Conservation (phyloP, 768 basidiomycete genomes). For the Agaricus blazei region DNA sequence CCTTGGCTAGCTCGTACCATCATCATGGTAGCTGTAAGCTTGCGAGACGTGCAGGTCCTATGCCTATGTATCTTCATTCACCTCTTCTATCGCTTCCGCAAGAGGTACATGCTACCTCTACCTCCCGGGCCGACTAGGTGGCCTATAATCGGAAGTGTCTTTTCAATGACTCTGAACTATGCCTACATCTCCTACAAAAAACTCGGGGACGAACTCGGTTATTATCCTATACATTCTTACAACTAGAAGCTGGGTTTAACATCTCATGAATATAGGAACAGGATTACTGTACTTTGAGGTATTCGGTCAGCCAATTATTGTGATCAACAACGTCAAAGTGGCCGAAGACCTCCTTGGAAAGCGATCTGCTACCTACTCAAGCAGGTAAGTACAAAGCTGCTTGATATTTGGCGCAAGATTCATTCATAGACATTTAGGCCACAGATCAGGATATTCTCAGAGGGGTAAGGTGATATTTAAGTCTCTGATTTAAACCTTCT, state of each 20-base stretch:
- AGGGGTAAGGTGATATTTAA: neutral
- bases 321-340: slow-evolving; percentile 7
- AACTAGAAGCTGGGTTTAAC: neutral
- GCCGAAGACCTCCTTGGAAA: slow-evolving; percentile 11
- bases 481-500: neutral
- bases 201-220: slow-evolving; percentile 11
- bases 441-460: neutral
- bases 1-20: too few relatives aligned
- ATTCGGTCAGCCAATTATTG: neutral
- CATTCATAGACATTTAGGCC: neutral
- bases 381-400: neutral
- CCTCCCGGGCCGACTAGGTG: too few relatives aligned
- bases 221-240: neutral
- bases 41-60: too few relatives aligned
- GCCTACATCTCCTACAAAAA: slow-evolving; percentile 7
- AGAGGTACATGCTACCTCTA: too few relatives aligned
- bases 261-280: neutral
- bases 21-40: too few relatives aligned
- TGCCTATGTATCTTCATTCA: too few relatives aligned
- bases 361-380: slow-evolving; percentile 9
- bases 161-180: slow-evolving; percentile 9
- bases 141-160: neutral
- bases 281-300: slow-evolving; percentile 8
- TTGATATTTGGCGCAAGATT: too few relatives aligned
- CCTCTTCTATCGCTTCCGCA: too few relatives aligned